phyloP scores from a whole-genome alignment of 768 basidiomycete species.

The Boletus rubropictus region DNA sequence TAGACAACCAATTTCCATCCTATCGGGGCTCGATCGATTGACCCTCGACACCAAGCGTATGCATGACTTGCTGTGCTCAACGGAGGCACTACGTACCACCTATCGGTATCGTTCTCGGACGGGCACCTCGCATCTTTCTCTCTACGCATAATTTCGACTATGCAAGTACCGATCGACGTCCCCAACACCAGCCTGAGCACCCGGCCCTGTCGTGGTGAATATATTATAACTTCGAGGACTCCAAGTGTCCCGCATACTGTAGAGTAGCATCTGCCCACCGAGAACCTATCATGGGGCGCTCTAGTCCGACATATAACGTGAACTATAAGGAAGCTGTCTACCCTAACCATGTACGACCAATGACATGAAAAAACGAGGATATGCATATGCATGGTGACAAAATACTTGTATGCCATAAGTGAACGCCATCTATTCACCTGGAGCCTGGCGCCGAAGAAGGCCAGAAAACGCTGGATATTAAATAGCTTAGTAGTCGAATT shows the following conservation, averaged over 20 bases:
- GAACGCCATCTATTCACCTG: constrained; percentile 14
- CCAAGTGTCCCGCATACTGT: background rate
- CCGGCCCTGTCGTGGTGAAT: background rate
- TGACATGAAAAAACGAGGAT: constrained; percentile 1
- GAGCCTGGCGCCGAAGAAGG: constrained; percentile 9
- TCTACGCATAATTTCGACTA: background rate
- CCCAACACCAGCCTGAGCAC: no score
- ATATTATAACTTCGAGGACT: background rate
- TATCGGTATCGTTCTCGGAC: background rate
- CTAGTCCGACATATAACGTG: constrained; percentile 17
- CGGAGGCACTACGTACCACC: background rate
- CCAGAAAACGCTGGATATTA: constrained; percentile 18
- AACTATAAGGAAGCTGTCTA: constrained; percentile 23
- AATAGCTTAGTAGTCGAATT: constrained; percentile 16
- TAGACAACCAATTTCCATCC: background rate
- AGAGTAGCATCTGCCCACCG: constrained; percentile 3
- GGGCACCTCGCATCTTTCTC: background rate
- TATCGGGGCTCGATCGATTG: no score
- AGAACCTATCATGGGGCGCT: background rate
- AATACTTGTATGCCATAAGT: constrained; percentile 12
- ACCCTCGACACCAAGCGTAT: background rate
- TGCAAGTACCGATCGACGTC: background rate
- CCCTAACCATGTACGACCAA: constrained; percentile 10
- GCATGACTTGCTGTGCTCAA: background rate
- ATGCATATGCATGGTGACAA: constrained; percentile 5